A percentile compares a stretch with the other conserved stretches of the same genome.
Conservation (phyloP, 2,329 filamentous ascomycete species). For the Claviceps sp. region DNA sequence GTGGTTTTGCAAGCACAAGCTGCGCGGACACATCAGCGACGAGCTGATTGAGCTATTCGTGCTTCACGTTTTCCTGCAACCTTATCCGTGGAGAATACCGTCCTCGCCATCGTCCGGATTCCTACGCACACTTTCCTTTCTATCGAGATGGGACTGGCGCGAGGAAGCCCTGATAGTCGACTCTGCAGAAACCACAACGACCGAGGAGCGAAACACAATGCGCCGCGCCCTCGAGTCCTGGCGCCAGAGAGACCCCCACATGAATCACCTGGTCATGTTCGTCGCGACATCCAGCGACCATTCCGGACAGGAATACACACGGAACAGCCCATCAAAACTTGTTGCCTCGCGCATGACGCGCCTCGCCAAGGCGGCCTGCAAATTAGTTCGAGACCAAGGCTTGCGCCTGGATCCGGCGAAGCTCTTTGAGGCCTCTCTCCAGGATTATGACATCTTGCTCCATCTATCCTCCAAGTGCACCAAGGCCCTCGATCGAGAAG, state of each 20-base stretch:
- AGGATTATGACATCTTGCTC: conserved; percentile 79
- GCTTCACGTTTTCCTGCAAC: conserved; percentile 63
- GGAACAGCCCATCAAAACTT: conserved; percentile 59
- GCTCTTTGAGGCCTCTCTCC: conserved; percentile 60
- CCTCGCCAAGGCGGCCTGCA: conserved; percentile 63
- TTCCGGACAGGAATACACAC: conserved; percentile 71
- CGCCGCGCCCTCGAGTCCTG: conserved; percentile 65
- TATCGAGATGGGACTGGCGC: conserved; percentile 88
- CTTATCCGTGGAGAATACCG: conserved; percentile 68
- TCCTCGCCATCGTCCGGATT: conserved; percentile 70
- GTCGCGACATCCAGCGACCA: conserved; percentile 66
- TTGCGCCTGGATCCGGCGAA: conserved; percentile 32
- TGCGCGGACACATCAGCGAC: conserved; percentile 60
- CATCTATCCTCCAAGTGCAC: conserved; percentile 47
- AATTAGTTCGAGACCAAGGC: conserved; percentile 40
- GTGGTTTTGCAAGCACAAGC: conserved; percentile 79
- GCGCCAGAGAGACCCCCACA: conserved; percentile 75
- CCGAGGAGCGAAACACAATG: conserved; percentile 47
- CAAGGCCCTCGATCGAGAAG: conserved; percentile 26
- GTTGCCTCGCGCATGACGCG: conserved; percentile 72
- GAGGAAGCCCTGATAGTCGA: conserved; percentile 71
- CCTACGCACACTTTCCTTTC: conserved; percentile 62
- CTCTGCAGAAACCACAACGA: conserved; percentile 45
- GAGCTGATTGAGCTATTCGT: conserved; percentile 79
- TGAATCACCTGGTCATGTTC: conserved; percentile 74